phyloP scores from a whole-genome alignment of 306 rosid genomes.

The Carpinus fangiana region DNA sequence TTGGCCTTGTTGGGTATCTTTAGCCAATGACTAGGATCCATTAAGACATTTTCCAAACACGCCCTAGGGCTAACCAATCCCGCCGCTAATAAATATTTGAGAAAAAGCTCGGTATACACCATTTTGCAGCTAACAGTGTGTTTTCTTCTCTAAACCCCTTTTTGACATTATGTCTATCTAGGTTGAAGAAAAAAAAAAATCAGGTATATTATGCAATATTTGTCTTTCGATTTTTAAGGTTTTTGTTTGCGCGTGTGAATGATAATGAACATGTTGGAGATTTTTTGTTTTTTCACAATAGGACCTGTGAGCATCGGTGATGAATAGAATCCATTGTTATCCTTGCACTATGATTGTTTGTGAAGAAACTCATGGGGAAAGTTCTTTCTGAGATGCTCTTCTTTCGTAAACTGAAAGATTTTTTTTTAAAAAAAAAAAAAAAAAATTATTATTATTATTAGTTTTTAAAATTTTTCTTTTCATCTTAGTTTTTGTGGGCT shows the following conservation, averaged over 20 bases:
- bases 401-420: too few species aligned
- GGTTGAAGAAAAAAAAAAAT: background rate
- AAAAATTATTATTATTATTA: too few species aligned
- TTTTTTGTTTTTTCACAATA: background rate
- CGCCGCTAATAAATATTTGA: background rate
- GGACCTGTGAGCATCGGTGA: conserved; percentile 30
- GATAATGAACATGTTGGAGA: background rate
- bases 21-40: background rate
- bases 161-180: background rate
- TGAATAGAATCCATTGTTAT: conserved; percentile 31
- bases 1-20: background rate
- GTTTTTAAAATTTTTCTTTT: background rate
- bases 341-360: conserved; percentile 76
- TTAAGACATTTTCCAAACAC: background rate
- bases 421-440: too few species aligned
- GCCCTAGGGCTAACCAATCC: background rate
- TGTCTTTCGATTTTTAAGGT: background rate
- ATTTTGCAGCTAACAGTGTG: background rate
- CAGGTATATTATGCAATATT: background rate
- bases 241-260: background rate
- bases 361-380: conserved; percentile 68
- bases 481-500: background rate
- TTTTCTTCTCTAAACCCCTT: background rate
- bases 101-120: background rate
- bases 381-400: conserved; percentile 57